A percentile compares a stretch with the other conserved stretches of the same genome.
Evolutionary conservation across 805 yeast species (phyloP).

Genomic region (Candida pseudofarinosa): DNA sequence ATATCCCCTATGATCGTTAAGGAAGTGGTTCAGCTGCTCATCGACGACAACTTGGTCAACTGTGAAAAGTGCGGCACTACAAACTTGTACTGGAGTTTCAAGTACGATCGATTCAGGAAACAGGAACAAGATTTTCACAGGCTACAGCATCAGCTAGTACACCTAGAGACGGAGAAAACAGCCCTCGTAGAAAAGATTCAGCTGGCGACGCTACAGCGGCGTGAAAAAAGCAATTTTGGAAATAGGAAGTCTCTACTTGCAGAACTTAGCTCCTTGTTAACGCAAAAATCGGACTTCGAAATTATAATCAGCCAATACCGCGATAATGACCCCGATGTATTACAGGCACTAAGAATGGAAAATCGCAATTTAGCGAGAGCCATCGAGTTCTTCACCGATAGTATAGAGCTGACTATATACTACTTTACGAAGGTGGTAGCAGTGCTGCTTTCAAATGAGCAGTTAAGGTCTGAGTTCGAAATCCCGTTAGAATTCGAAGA

Average conservation of each 20-base stretch:
- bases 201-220: constrained; percentile 6
- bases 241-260: constrained; percentile 9
- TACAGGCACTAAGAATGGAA: constrained; percentile 5
- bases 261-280: constrained; percentile 2
- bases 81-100: constrained; percentile 50
- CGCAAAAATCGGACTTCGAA: constrained; percentile 1
- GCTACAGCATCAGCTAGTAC: constrained; percentile 10
- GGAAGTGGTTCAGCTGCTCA: constrained; percentile 41
- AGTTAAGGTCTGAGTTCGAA: constrained; percentile 34
- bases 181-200: constrained; percentile 9
- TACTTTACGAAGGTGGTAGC: constrained; percentile 25
- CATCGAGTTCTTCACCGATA: constrained; percentile 28
- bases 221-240: neutral
- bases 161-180: constrained; percentile 9
- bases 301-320: neutral
- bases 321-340: constrained; percentile 6
- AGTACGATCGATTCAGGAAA: constrained; percentile 17
- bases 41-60: constrained; percentile 48
- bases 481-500: constrained; percentile 42
- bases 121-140: constrained; percentile 9
- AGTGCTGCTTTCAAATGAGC: constrained; percentile 21
- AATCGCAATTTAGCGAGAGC: constrained; percentile 7
- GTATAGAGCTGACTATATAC: constrained; percentile 36
- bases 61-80: constrained; percentile 54
- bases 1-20: constrained; percentile 54